Percentiles rank a stretch among this genome's conserved stretches.
Evolutionary conservation across 2,329 filamentous ascomycete genomes (phyloP).

Genomic region (Xylaria sp.): DNA sequence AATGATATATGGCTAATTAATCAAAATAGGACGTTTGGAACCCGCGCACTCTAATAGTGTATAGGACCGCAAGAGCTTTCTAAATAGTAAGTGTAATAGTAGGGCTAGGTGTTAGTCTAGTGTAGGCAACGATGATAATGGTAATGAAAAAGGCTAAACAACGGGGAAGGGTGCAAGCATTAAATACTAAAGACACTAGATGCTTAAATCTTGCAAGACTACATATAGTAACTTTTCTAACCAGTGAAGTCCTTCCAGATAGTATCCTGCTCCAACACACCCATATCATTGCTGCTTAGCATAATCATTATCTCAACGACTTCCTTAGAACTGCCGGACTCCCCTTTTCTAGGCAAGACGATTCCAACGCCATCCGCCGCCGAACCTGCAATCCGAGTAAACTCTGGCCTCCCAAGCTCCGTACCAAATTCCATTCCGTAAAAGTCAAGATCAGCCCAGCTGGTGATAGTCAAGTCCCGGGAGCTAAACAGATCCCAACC

Average conservation of each 20-base stretch:
- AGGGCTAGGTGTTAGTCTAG: too few relatives aligned
- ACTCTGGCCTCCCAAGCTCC: not conserved
- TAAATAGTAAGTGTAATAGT: too few relatives aligned
- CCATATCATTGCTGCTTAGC: constrained; percentile 1
- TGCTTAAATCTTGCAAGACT: too few relatives aligned
- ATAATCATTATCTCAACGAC: constrained; percentile 3
- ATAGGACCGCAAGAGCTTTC: too few relatives aligned
- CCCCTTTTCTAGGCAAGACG: not conserved
- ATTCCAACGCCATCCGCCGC: not conserved
- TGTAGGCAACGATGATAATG: too few relatives aligned
- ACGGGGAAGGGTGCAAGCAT: too few relatives aligned
- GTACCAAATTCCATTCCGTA: not conserved
- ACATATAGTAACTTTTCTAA: too few relatives aligned
- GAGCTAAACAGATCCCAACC: constrained; percentile 3
- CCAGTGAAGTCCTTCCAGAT: not conserved
- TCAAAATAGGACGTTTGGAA: too few relatives aligned
- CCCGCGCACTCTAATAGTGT: too few relatives aligned
- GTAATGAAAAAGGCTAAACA: too few relatives aligned
- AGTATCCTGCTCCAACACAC: not conserved
- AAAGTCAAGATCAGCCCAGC: constrained; percentile 7
- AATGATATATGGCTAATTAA: too few relatives aligned
- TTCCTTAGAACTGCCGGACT: not conserved
- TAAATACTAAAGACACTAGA: too few relatives aligned
- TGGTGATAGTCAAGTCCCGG: not conserved
- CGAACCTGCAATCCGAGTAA: not conserved